Percentiles rank a stretch among this genome's conserved stretches.
These are phyloP conservation scores for Geotrichum histeridarum DNA, from an alignment of 1,139 yeast species.

Conservation along the genomic window DNA sequence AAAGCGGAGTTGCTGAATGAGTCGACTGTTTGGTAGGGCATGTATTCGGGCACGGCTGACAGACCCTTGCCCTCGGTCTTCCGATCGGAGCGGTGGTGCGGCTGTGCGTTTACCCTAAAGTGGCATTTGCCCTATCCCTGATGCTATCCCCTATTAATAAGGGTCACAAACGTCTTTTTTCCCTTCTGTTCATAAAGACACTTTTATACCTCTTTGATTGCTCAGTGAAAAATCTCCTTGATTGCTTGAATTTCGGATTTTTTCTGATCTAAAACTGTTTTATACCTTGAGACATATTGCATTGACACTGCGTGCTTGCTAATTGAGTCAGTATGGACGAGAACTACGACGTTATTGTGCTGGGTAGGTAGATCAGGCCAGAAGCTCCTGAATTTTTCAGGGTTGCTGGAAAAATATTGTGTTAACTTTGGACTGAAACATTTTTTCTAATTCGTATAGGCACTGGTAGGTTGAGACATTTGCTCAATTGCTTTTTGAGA, in stretches of 20 bases:
- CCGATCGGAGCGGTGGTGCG: too few relatives aligned
- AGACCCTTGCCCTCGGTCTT: too few relatives aligned
- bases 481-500: not conserved
- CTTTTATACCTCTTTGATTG: too few relatives aligned
- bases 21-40: not conserved
- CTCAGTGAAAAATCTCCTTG: too few relatives aligned
- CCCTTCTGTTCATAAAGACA: too few relatives aligned
- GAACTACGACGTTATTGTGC: constrained; percentile 85
- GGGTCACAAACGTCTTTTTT: too few relatives aligned
- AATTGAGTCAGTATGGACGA: constrained; percentile 62
- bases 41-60: too few relatives aligned
- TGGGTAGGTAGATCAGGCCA: constrained; percentile 43
- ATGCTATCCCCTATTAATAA: too few relatives aligned
- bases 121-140: too few relatives aligned
- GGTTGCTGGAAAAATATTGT: not conserved
- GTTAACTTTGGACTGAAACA: too few relatives aligned
- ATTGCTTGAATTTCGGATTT: not conserved
- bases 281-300: not conserved
- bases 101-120: too few relatives aligned
- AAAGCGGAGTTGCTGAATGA: not conserved
- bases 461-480: constrained; percentile 24
- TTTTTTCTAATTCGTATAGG: constrained; percentile 18
- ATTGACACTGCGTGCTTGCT: not conserved
- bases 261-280: not conserved
- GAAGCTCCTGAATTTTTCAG: not conserved